Base-by-base conservation (phyloP, 1,139 yeast species). In the Geotrichum reessii region DNA sequence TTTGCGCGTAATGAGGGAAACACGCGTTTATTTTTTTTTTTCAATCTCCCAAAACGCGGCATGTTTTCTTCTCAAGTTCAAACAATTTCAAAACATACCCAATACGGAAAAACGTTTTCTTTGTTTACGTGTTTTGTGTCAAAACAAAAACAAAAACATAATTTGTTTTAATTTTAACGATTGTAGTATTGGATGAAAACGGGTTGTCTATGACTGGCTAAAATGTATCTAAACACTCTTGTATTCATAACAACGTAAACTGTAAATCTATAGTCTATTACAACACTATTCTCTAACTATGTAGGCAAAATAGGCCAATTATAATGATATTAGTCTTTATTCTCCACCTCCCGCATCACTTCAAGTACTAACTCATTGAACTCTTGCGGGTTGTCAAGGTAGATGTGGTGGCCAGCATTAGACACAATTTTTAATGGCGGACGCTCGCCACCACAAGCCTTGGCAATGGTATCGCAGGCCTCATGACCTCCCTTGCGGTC, bases 331-430 rank as follows among this genome's bases (percentile, higher is more conserved):
- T 14, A 21, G 3, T 17, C n/a, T 9, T 19, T n/a, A 11, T 19
- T 25, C 40, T 59, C 54, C 31, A 59, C 58, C 22, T 53, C 56
- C n/a, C 44, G 22, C 58, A 65, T 63, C 56, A 82, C 85, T 8
- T 75, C 70, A 50, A 78, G 67, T 2, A 86, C 74, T 49, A 74
- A 72, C 12, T 66, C 3, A 48, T 55, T 37, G 48, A 89, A 87
- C 40, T 78, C 86, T 42, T 73, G 66, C 2, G 85, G 84, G 64
- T 89, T 89, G 70, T 90, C 96, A 57, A 90, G 73, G 65, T 87
- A 87, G 58, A 89, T 70, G 70, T 90, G 93, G 70, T 90, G 96
- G 0, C 96, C 93, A 1, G 91, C 83, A 52, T 81, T 73, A 1
- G 76, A 69, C 0, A 87, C 74, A n/a, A 81, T 74, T 12, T 72